phyloP scores from a whole-genome alignment of 2,329 filamentous ascomycete genomes.

The Colletotrichum sp. region DNA sequence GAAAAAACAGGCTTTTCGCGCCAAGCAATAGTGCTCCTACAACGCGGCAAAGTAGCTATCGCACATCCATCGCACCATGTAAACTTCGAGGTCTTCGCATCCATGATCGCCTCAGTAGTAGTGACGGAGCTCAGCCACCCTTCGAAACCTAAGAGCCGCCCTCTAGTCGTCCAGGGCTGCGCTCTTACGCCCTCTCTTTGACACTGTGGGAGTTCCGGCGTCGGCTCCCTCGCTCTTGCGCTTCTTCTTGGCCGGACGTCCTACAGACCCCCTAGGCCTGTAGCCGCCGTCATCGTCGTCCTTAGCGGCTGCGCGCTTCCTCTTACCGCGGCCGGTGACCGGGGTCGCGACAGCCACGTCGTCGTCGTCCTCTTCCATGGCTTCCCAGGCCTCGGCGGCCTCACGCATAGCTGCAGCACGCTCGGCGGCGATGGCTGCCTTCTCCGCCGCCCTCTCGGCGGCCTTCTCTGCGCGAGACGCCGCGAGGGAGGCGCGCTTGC shows the following conservation, averaged over 20 bases:
- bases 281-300: conserved; percentile 64
- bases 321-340: conserved; percentile 41
- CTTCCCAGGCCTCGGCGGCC: conserved; percentile 27
- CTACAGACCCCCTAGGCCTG: conserved; percentile 59
- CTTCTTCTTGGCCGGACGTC: conserved; percentile 61
- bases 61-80: not conserved
- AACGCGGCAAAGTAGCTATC: not conserved
- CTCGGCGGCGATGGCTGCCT: conserved; percentile 28
- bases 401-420: conserved; percentile 31
- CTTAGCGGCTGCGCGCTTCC: conserved; percentile 46
- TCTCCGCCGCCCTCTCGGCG: conserved; percentile 43
- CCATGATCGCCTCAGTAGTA: not conserved
- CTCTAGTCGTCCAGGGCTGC: conserved; percentile 17
- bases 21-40: not conserved
- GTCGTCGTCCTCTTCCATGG: conserved; percentile 7
- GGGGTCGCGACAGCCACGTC: conserved; percentile 31
- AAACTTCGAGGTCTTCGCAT: not conserved
- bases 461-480: conserved; percentile 33
- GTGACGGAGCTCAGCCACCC: not conserved
- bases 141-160: not conserved
- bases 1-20: not conserved
- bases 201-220: conserved; percentile 31
- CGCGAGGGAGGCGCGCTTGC: conserved; percentile 37
- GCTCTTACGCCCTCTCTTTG: conserved; percentile 38
- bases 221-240: conserved; percentile 57